Evolutionary conservation across 2,329 filamentous ascomycete genomes (phyloP).

Genomic region (Arthrinium puccinioides): DNA sequence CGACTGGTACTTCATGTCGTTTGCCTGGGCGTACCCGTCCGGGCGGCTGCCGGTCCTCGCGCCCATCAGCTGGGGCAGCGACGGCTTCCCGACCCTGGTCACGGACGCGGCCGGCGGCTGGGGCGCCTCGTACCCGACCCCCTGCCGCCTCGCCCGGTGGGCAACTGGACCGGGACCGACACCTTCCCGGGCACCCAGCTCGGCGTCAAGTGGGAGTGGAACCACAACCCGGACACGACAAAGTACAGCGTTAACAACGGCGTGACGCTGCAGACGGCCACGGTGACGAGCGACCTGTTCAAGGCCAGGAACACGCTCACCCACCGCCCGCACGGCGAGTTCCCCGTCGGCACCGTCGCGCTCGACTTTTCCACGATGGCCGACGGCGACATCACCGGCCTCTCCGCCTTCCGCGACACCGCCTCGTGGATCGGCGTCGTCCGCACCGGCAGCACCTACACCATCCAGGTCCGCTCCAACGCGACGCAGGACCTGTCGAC

Average conservation of each 20-base stretch:
- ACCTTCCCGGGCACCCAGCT: constrained; percentile 32
- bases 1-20: constrained; percentile 50
- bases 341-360: constrained; percentile 37
- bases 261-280: constrained; percentile 37
- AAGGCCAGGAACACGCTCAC: constrained; percentile 36
- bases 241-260: constrained; percentile 33
- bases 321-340: constrained; percentile 34
- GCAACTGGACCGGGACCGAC: constrained; percentile 28
- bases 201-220: constrained; percentile 47
- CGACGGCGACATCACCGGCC: constrained; percentile 41
- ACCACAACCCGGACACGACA: constrained; percentile 46
- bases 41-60: constrained; percentile 50
- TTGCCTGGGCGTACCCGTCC: constrained; percentile 44
- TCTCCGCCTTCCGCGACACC: constrained; percentile 42
- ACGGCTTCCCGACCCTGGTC: constrained; percentile 39
- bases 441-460: constrained; percentile 18
- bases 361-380: constrained; percentile 38
- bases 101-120: constrained; percentile 37
- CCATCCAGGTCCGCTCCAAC: constrained; percentile 9
- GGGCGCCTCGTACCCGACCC: constrained; percentile 24
- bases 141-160: not conserved
- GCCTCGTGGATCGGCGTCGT: constrained; percentile 43
- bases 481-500: constrained; percentile 19
- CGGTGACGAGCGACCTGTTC: constrained; percentile 41
- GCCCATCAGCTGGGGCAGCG: constrained; percentile 38